Evolutionary conservation across 345 rosid species (phyloP).

Genomic region (Citrus mangshanensis): DNA sequence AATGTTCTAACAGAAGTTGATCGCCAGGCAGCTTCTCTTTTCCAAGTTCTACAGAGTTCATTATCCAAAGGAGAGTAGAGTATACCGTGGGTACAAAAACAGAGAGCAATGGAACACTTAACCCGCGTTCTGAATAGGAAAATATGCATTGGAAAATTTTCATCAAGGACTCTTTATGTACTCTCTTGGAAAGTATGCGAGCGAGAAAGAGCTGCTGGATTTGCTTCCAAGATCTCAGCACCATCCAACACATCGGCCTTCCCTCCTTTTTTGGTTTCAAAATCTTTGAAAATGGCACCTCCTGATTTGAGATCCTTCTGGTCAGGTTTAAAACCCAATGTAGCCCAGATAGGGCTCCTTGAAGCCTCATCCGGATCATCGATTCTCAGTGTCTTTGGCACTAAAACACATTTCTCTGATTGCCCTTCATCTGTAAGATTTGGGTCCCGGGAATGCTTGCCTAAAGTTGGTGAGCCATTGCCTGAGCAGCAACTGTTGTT

Average conservation of each 20-base stretch:
- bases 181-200: slow-evolving; percentile 57
- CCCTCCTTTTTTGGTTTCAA: slow-evolving; percentile 29
- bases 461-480: slow-evolving; percentile 49
- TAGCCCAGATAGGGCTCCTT: slow-evolving; percentile 46
- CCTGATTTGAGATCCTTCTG: slow-evolving; percentile 28
- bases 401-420: slow-evolving; percentile 39
- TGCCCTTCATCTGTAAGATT: slow-evolving; percentile 35
- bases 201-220: slow-evolving; percentile 68
- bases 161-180: slow-evolving; percentile 26
- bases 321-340: slow-evolving; percentile 36
- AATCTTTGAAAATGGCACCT: slow-evolving; percentile 31
- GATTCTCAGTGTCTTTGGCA: slow-evolving; percentile 53
- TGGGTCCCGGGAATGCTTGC: slow-evolving; percentile 67
- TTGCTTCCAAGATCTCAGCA: slow-evolving; percentile 47
- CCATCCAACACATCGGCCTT: slow-evolving; percentile 27
- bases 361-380: slow-evolving; percentile 42
- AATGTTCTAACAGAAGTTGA: not conserved
- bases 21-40: slow-evolving; percentile 3
- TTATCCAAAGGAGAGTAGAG: not conserved
- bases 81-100: not conserved
- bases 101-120: not conserved
- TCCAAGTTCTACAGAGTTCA: not conserved
- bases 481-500: slow-evolving; percentile 41
- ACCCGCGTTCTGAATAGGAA: not conserved
- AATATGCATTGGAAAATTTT: not conserved